Evolutionary conservation across 805 yeast genomes (phyloP).

Genomic region (Starmerella stellata): DNA sequence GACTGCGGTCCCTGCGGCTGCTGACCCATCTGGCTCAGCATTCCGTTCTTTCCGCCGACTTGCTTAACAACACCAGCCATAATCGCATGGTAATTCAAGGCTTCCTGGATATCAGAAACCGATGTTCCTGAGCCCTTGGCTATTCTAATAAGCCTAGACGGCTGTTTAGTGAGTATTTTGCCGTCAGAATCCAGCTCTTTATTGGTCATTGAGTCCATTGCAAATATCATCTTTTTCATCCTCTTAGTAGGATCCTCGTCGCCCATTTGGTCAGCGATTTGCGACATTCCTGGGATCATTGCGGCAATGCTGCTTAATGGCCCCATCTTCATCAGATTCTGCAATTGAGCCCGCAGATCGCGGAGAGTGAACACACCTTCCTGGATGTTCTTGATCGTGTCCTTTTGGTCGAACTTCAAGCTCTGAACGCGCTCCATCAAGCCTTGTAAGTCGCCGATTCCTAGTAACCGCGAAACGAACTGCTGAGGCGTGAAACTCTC

Average conservation of each 20-base stretch:
- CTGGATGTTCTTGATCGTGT: conserved; percentile 68
- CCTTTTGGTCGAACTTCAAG: conserved; percentile 72
- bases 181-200: conserved; percentile 86
- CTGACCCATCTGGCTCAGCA: conserved; percentile 33
- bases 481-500: conserved; percentile 81
- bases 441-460: conserved; percentile 90
- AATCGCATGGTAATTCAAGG: conserved; percentile 75
- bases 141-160: conserved; percentile 69
- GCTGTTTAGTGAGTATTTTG: conserved; percentile 55
- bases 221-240: conserved; percentile 72
- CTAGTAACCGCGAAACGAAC: conserved; percentile 77
- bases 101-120: conserved; percentile 83
- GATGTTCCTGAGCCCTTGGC: conserved; percentile 91
- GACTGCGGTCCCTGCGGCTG: conserved; percentile 26
- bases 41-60: conserved; percentile 36
- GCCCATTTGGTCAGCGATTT: conserved; percentile 67
- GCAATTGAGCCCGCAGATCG: conserved; percentile 88
- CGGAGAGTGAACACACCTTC: conserved; percentile 86
- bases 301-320: conserved; percentile 84
- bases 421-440: conserved; percentile 86
- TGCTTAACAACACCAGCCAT: conserved; percentile 84
- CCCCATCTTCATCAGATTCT: conserved; percentile 90
- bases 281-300: conserved; percentile 86
- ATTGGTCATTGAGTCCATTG: conserved; percentile 91
- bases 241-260: conserved; percentile 79